These are phyloP conservation scores for Yamadazyma ubonensis DNA, from an alignment of 805 yeast species.

Conservation along the genomic window DNA sequence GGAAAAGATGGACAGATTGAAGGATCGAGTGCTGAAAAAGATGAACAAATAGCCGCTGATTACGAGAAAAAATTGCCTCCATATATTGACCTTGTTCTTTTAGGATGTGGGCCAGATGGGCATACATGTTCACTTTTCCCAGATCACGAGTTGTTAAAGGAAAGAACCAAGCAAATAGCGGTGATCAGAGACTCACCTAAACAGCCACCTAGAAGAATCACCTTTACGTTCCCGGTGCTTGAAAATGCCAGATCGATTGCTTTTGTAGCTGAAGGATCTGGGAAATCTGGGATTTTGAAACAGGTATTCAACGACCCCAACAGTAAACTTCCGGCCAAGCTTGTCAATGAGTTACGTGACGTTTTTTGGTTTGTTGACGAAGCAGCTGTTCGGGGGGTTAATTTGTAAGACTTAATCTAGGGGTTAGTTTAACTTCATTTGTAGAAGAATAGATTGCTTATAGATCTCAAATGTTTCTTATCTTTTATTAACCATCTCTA, in stretches of 20 bases:
- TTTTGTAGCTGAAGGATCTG: conserved; percentile 88
- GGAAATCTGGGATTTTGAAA: conserved; percentile 70
- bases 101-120: conserved; percentile 96
- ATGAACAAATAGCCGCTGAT: conserved; percentile 52
- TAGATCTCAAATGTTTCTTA: too few species aligned
- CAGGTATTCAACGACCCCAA: conserved; percentile 60
- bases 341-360: conserved; percentile 61
- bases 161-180: conserved; percentile 52
- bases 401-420: too few species aligned
- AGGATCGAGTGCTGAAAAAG: conserved; percentile 48
- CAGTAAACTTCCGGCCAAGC: conserved; percentile 63
- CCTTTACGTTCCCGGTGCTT: conserved; percentile 79
- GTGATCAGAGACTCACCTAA: conserved; percentile 82
- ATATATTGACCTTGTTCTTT: conserved; percentile 61
- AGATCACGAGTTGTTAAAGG: conserved; percentile 66
- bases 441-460: too few species aligned
- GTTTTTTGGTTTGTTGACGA: conserved; percentile 84
- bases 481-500: too few species aligned
- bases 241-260: conserved; percentile 54
- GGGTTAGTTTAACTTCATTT: too few species aligned
- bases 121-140: conserved; percentile 95
- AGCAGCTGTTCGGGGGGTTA: conserved; percentile 69
- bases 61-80: conserved; percentile 60
- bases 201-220: conserved; percentile 90
- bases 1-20: conserved; percentile 45